Evolutionary conservation across 2,329 filamentous ascomycete species (phyloP).

Genomic region (Graphilbum ipis-grandicollis): DNA sequence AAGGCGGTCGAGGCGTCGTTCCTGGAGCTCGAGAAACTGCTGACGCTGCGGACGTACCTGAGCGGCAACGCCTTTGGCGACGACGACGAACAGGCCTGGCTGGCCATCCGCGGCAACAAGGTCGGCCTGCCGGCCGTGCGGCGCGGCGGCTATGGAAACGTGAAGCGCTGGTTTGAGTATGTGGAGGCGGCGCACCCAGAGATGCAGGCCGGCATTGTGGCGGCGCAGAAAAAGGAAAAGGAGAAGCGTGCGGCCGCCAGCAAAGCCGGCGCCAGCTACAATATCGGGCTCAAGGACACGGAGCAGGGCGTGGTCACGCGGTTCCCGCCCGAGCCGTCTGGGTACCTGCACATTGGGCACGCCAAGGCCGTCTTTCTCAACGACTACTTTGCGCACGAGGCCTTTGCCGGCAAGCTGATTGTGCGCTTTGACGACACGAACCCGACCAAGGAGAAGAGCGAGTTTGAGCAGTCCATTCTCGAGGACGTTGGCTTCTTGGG

Average conservation of each 20-base stretch:
- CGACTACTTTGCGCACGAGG: conserved; percentile 86
- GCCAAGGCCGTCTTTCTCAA: conserved; percentile 60
- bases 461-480: conserved; percentile 86
- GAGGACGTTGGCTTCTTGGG: conserved; percentile 85
- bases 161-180: conserved; percentile 76
- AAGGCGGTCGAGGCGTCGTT: conserved; percentile 64
- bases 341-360: conserved; percentile 90
- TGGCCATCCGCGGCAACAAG: conserved; percentile 65
- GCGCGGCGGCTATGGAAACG: conserved; percentile 57
- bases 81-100: conserved; percentile 69
- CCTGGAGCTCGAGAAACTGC: conserved; percentile 66
- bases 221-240: conserved; percentile 49
- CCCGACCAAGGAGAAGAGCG: conserved; percentile 90
- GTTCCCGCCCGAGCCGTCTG: conserved; percentile 90
- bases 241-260: conserved; percentile 51
- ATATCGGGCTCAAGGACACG: conserved; percentile 69
- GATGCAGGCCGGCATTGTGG: conserved; percentile 53
- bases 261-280: conserved; percentile 74
- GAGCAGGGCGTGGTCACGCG: conserved; percentile 81
- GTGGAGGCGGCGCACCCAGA: conserved; percentile 69
- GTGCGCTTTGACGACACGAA: conserved; percentile 96
- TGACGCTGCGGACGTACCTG: conserved; percentile 74
- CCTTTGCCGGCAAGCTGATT: conserved; percentile 74
- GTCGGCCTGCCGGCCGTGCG: conserved; percentile 69
- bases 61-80: conserved; percentile 64